Evolutionary conservation across 805 yeast genomes (phyloP).

Genomic region (Starmerella riodocensis): DNA sequence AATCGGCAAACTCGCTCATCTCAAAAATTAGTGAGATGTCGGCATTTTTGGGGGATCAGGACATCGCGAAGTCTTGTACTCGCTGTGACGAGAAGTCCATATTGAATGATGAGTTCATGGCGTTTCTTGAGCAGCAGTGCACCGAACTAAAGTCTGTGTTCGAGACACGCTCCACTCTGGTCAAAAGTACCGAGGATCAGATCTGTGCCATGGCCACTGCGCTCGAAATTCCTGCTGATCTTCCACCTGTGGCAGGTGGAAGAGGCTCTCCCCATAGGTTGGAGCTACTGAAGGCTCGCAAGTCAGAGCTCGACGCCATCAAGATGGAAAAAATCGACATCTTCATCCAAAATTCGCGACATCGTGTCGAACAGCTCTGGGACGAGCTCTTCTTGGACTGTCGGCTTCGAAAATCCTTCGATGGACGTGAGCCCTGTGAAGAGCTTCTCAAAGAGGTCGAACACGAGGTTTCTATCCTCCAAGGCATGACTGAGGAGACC

Average conservation of each 20-base stretch:
- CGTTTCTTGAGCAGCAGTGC: neutral
- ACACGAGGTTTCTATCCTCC: constrained; percentile 40
- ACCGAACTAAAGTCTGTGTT: neutral
- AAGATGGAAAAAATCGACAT: constrained; percentile 1
- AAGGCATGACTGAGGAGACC: constrained; percentile 30
- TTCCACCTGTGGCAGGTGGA: neutral
- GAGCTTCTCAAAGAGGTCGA: constrained; percentile 37
- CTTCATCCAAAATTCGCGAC: neutral
- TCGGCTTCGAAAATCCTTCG: neutral
- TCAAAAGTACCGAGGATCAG: neutral
- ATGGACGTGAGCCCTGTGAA: neutral
- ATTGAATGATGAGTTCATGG: neutral
- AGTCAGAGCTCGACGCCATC: constrained; percentile 2
- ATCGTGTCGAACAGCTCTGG: constrained; percentile 5
- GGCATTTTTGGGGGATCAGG: neutral
- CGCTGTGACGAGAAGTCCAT: neutral
- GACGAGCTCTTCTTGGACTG: constrained; percentile 4
- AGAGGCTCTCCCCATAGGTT: constrained; percentile 1
- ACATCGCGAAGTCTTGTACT: neutral
- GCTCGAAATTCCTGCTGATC: neutral
- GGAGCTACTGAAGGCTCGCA: neutral
- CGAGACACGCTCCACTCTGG: neutral
- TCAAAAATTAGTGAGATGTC: neutral
- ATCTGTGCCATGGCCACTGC: neutral
- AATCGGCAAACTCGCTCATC: neutral